Conservation (phyloP, 768 basidiomycete genomes). For the Russula earlei region DNA sequence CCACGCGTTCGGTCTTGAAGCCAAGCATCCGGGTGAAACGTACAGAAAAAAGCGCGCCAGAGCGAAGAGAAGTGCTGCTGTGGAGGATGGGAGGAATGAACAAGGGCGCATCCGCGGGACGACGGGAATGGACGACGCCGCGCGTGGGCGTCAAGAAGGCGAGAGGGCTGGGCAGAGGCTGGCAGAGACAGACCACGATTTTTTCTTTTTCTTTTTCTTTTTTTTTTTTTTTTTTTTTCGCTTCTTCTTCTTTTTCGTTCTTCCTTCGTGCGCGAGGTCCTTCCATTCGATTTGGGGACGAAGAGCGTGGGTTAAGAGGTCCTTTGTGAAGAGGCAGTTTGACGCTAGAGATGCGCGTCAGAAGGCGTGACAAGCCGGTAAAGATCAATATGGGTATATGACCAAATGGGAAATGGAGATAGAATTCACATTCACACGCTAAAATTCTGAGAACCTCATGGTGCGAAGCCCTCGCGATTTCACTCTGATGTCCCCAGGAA, state of each 20-base stretch:
- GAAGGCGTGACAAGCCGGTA: background rate
- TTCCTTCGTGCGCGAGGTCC: background rate
- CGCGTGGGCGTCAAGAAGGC: too few species aligned
- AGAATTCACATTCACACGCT: background rate
- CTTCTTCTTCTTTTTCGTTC: too few species aligned
- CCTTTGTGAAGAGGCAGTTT: constrained; percentile 1
- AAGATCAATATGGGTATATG: constrained; percentile 10
- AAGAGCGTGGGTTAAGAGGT: constrained; percentile 18
- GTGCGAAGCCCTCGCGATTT: background rate
- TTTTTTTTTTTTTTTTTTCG: too few species aligned
- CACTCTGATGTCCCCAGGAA: background rate
- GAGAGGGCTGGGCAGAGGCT: too few species aligned
- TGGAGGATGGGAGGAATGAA: background rate
- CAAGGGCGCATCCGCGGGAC: background rate
- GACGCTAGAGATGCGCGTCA: constrained; percentile 13
- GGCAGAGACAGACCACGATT: background rate
- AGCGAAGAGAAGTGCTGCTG: background rate
- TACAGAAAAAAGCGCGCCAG: background rate
- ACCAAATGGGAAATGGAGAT: constrained; percentile 4
- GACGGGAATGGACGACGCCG: background rate
- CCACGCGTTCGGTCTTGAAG: constrained; percentile 7
- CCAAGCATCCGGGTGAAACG: constrained; percentile 15
- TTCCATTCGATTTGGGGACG: constrained; percentile 19
- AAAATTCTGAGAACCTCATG: constrained; percentile 7
- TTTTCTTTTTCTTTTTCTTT: background rate